Percentiles rank a stretch among this genome's conserved stretches.
phyloP scores from a whole-genome alignment of 345 rosid genomes.

The Hibiscus trionum region DNA sequence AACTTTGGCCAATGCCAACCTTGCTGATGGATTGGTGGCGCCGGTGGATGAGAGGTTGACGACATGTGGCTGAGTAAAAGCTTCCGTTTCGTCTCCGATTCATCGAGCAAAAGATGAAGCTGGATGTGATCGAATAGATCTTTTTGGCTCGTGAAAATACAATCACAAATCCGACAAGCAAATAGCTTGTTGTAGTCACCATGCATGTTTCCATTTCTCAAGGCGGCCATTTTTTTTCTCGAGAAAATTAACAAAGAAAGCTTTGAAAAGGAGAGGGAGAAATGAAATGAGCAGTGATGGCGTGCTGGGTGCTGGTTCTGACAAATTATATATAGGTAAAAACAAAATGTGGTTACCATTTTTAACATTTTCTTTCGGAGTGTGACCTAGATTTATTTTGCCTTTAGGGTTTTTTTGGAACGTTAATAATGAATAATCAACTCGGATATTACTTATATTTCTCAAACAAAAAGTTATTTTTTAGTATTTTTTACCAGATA shows the following conservation, averaged over 20 bases:
- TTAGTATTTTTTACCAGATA: background rate
- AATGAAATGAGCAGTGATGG: background rate
- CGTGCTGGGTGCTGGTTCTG: background rate
- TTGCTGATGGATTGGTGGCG: too few species aligned
- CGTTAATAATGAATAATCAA: background rate
- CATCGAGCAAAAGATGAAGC: background rate
- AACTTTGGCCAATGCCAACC: background rate
- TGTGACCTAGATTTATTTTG: background rate
- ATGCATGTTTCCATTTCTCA: background rate
- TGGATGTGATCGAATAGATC: constrained; percentile 1
- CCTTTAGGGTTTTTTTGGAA: background rate
- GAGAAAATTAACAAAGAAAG: background rate
- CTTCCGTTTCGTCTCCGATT: background rate
- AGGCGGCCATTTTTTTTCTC: background rate
- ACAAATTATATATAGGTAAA: background rate
- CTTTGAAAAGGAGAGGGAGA: background rate
- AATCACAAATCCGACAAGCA: constrained; percentile 7
- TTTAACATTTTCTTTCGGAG: background rate
- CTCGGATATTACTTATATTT: background rate
- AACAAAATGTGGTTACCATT: background rate
- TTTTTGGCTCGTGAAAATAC: background rate
- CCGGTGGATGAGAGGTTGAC: background rate
- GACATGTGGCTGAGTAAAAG: background rate
- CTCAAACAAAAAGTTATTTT: background rate
- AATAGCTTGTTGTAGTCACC: background rate